Base-by-base conservation (phyloP, 257 asterid species). In the Anisodus acutangulus region DNA sequence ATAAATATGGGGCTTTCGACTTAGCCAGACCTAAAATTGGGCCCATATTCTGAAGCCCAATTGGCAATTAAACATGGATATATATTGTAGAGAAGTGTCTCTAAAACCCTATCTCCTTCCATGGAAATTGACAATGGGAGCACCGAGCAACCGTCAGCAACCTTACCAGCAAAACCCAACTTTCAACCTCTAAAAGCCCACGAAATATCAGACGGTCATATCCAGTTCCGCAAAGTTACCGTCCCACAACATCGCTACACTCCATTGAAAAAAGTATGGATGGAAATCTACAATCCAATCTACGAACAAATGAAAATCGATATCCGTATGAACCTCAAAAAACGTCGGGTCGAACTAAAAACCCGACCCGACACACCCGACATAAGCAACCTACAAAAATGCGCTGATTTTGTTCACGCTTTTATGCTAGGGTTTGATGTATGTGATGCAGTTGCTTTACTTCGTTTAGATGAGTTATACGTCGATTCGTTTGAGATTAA, bases 351-450 rank as follows among this genome's bases (percentile, higher is more conserved):
- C 15, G 98, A 95, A 87, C 92, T 95, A 7, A 95, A 95, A 81
- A 95, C 99, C 83, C 94, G 93, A 3, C 8, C 82, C 49, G 97
- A 95, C 70, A 95, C 98, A 0, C 98, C 98, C n/a, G 98, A 95
- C 31, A 87, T 92, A 8, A 91, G 97, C 87, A 90, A 95, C 85
- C 92, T 95, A 78, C 98, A 94, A 80, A 95, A 91, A 19, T 90
- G 93, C 82, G 98, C 98, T 2, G 98, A 95, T 68, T 94, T 95
- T n/a, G 94, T 92, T 16, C 98, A 95, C 87, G 98, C 98, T 3
- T 95, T 95, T 87, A 90, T 88, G 92, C 91, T 95, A 0, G 98
- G 98, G 4, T 94, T 95, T 79, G 98, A 95, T 13, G 80, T 92
- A 0, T 71, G 87, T 15, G 98, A 95, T 41, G 97, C 97, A 1